Conservation (phyloP, 1,284 basidiomycete genomes). For the Sporisorium exsertum region DNA sequence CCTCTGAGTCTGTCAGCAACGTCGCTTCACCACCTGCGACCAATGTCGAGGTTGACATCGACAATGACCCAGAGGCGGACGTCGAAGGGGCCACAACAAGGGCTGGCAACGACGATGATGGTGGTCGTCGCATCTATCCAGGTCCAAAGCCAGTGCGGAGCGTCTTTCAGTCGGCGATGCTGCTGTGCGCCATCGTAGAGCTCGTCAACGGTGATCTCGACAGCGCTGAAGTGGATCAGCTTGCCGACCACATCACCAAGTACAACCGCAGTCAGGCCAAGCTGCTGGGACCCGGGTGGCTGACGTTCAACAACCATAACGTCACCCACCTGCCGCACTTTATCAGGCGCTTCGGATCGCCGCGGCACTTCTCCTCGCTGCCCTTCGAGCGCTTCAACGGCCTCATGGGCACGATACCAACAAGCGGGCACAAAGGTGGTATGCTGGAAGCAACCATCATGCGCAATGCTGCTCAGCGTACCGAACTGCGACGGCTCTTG, state of each 20-base stretch:
- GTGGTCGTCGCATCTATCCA: background rate
- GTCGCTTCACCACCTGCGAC: no score
- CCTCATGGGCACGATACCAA: background rate
- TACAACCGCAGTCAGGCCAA: constrained; percentile 4
- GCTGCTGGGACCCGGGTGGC: constrained; percentile 11
- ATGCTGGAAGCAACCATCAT: constrained; percentile 1
- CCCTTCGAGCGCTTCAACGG: constrained; percentile 11
- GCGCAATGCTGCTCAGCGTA: background rate
- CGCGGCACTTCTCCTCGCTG: constrained; percentile 1
- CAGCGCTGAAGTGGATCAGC: background rate
- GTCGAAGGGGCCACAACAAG: no score
- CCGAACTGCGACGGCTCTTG: background rate
- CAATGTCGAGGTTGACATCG: no score
- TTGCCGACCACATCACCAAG: background rate
- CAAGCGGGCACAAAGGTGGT: background rate
- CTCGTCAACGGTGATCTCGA: background rate
- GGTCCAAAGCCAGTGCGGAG: background rate
- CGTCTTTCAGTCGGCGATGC: background rate
- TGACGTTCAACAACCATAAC: constrained; percentile 14
- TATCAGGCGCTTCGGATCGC: constrained; percentile 6
- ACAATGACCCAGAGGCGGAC: no score
- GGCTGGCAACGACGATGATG: background rate
- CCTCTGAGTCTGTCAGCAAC: no score
- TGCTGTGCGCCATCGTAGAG: constrained; percentile 5
- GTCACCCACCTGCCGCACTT: background rate